Evolutionary conservation across 768 basidiomycete species (phyloP).

Genomic region (Hygrophorus pudorinus): DNA sequence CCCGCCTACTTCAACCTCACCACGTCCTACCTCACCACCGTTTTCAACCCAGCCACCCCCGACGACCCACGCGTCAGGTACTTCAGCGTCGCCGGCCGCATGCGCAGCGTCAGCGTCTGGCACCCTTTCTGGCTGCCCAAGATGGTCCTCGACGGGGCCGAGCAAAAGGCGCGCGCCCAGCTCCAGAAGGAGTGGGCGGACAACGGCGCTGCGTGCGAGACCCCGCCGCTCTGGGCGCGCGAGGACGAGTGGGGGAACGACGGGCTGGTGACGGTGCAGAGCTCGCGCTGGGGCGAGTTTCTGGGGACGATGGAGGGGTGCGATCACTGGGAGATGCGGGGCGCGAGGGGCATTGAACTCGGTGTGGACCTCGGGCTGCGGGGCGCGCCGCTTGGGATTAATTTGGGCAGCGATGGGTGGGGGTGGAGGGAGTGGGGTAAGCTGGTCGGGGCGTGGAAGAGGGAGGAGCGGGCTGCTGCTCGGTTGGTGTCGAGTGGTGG

Average conservation of each 20-base stretch:
- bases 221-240: conserved; percentile 37
- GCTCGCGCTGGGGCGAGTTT: conserved; percentile 94
- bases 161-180: conserved; percentile 45
- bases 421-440: conserved; percentile 52
- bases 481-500: conserved; percentile 14
- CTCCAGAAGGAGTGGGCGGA: conserved; percentile 28
- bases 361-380: conserved; percentile 54
- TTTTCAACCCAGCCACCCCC: conserved; percentile 79
- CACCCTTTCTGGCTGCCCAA: conserved; percentile 98
- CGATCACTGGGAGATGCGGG: conserved; percentile 96
- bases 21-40: conserved; percentile 63
- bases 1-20: conserved; percentile 95
- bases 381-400: conserved; percentile 34
- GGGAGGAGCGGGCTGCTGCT: conserved; percentile 34
- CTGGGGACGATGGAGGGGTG: conserved; percentile 81
- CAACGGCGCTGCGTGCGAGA: conserved; percentile 7
- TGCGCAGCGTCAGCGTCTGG: conserved; percentile 57
- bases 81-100: conserved; percentile 83
- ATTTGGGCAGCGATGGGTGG: conserved; percentile 29
- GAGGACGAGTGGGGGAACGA: conserved; percentile 61
- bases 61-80: conserved; percentile 79
- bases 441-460: conserved; percentile 53
- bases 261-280: conserved; percentile 75
- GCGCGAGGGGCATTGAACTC: conserved; percentile 69
- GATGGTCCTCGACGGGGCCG: conserved; percentile 82